Conservation (phyloP, 768 basidiomycete species). For the Clitopilus passeckerianus region DNA sequence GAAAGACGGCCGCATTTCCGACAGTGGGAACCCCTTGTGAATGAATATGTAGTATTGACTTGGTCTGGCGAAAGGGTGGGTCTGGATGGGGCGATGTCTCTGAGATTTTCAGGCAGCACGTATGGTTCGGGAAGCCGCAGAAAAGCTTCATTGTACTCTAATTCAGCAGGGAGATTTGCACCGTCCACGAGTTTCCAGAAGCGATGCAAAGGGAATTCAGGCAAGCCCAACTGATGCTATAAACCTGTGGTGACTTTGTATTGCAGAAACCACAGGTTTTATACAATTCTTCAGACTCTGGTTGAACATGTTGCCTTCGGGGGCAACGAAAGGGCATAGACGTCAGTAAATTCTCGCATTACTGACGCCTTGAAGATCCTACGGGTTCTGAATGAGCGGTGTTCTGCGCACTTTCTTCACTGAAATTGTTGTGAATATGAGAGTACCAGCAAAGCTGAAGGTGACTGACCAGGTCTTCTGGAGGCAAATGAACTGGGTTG, state of each 20-base stretch:
- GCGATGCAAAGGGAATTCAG: constrained; percentile 48
- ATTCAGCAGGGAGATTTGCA: constrained; percentile 20
- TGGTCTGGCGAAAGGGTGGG: constrained; percentile 24
- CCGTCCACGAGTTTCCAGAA: constrained; percentile 46
- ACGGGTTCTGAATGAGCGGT: neutral
- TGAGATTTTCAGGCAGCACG: constrained; percentile 26
- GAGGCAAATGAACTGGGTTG: neutral
- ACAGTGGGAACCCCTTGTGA: constrained; percentile 70
- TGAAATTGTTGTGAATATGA: neutral
- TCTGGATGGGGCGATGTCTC: constrained; percentile 31
- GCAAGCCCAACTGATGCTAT: constrained; percentile 56
- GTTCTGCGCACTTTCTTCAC: neutral
- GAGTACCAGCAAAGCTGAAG: neutral
- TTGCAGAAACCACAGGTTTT: constrained; percentile 38
- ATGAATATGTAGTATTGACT: constrained; percentile 48
- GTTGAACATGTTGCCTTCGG: constrained; percentile 11
- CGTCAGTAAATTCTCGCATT: neutral
- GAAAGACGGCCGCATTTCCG: constrained; percentile 64
- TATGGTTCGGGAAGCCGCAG: constrained; percentile 28
- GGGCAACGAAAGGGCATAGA: neutral
- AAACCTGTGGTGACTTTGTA: constrained; percentile 46
- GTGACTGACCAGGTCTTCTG: neutral
- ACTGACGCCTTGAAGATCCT: neutral
- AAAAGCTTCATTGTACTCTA: constrained; percentile 48
- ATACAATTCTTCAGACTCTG: constrained; percentile 10